phyloP scores from a whole-genome alignment of 306 rosid genomes.

The Trichosanthes cucumerina region DNA sequence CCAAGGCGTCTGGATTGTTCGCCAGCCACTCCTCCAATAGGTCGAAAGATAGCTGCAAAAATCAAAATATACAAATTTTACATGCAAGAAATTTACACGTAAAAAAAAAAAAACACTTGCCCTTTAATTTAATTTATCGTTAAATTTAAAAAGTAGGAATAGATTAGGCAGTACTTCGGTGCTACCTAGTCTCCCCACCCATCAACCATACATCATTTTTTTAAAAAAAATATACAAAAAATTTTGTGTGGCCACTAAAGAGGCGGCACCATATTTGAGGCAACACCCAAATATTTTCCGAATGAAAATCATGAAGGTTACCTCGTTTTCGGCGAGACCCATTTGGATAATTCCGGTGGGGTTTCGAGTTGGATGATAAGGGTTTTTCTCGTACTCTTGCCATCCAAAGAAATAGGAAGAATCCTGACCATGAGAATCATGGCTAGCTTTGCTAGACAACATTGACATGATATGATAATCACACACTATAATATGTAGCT shows the following conservation, averaged over 20 bases:
- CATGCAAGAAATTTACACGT: not conserved
- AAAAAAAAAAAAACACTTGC: no score
- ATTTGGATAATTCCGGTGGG: constrained; percentile 76
- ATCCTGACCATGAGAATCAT: constrained; percentile 68
- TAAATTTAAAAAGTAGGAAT: no score
- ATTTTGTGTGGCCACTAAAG: no score
- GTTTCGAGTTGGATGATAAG: constrained; percentile 48
- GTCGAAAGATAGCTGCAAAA: constrained; percentile 62
- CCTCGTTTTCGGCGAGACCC: constrained; percentile 97
- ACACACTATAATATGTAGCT: not conserved
- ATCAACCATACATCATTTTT: no score
- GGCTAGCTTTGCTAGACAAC: constrained; percentile 50
- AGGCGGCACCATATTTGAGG: no score
- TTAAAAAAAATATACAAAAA: no score
- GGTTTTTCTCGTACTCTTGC: constrained; percentile 71
- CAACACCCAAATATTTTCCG: no score
- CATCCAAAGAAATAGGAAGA: constrained; percentile 75
- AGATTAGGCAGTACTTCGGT: no score
- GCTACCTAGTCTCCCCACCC: no score
- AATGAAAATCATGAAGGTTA: no score
- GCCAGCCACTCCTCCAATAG: constrained; percentile 54
- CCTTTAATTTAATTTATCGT: no score
- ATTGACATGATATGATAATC: constrained; percentile 9
- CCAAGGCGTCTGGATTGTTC: constrained; percentile 41
- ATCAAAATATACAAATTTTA: not conserved